Conservation (phyloP, 2,329 filamentous ascomycete genomes). For the Pyrenochaeta sp. region DNA sequence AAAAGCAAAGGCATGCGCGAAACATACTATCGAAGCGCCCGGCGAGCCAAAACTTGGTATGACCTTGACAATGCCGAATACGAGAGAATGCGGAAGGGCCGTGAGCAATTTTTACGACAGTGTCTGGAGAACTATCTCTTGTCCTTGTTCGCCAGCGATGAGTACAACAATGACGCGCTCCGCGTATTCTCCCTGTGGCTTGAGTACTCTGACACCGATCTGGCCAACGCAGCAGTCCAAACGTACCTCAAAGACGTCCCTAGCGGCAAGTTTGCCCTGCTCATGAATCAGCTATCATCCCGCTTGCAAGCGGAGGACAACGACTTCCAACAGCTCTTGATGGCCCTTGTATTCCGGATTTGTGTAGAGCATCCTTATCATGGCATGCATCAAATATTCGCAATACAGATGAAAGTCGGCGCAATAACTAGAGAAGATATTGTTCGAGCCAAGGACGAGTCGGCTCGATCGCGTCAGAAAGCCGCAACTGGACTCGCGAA, state of each 20-base stretch:
- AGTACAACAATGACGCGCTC: constrained; percentile 87
- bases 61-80: constrained; percentile 90
- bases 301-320: constrained; percentile 76
- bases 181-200: constrained; percentile 96
- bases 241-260: constrained; percentile 77
- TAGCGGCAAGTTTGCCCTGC: constrained; percentile 86
- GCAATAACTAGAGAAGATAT: constrained; percentile 60
- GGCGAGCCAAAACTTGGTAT: constrained; percentile 85
- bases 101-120: constrained; percentile 83
- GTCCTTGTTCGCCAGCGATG: constrained; percentile 83
- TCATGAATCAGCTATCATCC: constrained; percentile 98
- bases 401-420: constrained; percentile 60
- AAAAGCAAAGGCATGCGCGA: constrained; percentile 58
- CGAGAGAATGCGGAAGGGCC: constrained; percentile 76
- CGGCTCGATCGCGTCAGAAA: constrained; percentile 74
- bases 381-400: constrained; percentile 96
- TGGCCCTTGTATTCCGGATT: constrained; percentile 78
- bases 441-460: constrained; percentile 73
- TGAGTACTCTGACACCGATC: constrained; percentile 78
- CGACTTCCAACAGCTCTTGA: constrained; percentile 79
- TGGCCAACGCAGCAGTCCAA: constrained; percentile 79
- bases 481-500: constrained; percentile 76
- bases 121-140: constrained; percentile 94
- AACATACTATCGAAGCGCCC: constrained; percentile 64
- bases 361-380: constrained; percentile 95